phyloP scores from a whole-genome alignment of 169 alveolate genomes.

The Cryptosporidium tyzzeri region DNA sequence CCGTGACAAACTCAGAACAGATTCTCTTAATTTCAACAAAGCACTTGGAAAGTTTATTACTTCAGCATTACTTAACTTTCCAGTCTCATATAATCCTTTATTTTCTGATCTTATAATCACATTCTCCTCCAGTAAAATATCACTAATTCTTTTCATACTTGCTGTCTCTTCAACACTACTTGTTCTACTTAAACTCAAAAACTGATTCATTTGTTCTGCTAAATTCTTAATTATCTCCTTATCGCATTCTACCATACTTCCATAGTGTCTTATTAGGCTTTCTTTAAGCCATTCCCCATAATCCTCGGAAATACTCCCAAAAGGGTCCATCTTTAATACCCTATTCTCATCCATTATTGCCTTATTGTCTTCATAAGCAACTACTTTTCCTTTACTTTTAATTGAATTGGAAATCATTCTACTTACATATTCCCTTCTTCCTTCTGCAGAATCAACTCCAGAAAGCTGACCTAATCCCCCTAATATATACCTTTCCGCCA shows the following conservation, averaged over 20 bases:
- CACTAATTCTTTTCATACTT: slow-evolving; percentile 48
- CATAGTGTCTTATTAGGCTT: slow-evolving; percentile 9
- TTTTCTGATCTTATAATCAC: neutral
- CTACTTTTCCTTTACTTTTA: neutral
- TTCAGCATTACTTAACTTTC: slow-evolving; percentile 9
- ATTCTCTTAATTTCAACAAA: slow-evolving; percentile 37
- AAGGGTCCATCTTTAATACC: slow-evolving; percentile 43
- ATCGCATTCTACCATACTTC: slow-evolving; percentile 41
- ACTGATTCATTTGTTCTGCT: slow-evolving; percentile 63
- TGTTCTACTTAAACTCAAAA: slow-evolving; percentile 41
- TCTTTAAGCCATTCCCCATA: slow-evolving; percentile 34
- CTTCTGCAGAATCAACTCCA: neutral
- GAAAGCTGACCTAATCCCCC: slow-evolving; percentile 13
- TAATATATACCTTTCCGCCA: slow-evolving; percentile 34
- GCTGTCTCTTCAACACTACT: slow-evolving; percentile 14
- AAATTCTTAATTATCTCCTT: slow-evolving; percentile 8
- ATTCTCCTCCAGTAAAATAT: slow-evolving; percentile 30
- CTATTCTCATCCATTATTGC: neutral
- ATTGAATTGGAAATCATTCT: slow-evolving; percentile 31
- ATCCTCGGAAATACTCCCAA: slow-evolving; percentile 9
- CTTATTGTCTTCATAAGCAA: neutral
- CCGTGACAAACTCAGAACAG: neutral
- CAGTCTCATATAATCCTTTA: slow-evolving; percentile 3
- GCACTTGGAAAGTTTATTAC: slow-evolving; percentile 37
- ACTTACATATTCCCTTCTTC: slow-evolving; percentile 31